Evolutionary conservation across 2,329 filamentous ascomycete species (phyloP).

Genomic region (Chrysosporium keratinophilum): DNA sequence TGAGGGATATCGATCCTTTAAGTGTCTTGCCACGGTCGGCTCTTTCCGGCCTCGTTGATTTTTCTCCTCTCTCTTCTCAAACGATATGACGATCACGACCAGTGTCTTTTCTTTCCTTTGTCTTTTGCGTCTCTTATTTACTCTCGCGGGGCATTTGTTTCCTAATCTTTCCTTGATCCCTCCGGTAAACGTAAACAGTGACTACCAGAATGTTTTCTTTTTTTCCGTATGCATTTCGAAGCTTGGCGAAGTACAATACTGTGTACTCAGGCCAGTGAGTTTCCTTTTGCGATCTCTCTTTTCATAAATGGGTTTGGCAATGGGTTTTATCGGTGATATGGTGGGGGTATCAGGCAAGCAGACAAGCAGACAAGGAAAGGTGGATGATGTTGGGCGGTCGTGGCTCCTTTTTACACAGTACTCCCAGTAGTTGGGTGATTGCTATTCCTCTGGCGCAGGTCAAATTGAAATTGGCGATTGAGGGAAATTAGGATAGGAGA

Average conservation of each 20-base stretch:
- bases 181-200: constrained; percentile 13
- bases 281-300: constrained; percentile 8
- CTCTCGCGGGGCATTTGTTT: not conserved
- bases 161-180: constrained; percentile 5
- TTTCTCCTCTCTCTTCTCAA: not conserved
- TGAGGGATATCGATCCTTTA: not conserved
- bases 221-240: constrained; percentile 1
- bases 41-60: not conserved
- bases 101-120: constrained; percentile 8
- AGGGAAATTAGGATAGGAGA: not conserved
- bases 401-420: not conserved
- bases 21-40: not conserved
- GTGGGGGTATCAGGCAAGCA: not conserved
- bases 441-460: not conserved
- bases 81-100: constrained; percentile 11
- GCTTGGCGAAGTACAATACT: not conserved
- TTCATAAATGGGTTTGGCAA: constrained; percentile 2
- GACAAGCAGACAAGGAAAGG: not conserved
- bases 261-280: not conserved
- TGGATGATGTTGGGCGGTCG: not conserved
- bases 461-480: not conserved
- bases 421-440: not conserved
- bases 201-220: constrained; percentile 9
- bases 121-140: not conserved
- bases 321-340: not conserved